Conservation (phyloP, 1,284 basidiomycete genomes). For the Malassezia cuniculi region DNA sequence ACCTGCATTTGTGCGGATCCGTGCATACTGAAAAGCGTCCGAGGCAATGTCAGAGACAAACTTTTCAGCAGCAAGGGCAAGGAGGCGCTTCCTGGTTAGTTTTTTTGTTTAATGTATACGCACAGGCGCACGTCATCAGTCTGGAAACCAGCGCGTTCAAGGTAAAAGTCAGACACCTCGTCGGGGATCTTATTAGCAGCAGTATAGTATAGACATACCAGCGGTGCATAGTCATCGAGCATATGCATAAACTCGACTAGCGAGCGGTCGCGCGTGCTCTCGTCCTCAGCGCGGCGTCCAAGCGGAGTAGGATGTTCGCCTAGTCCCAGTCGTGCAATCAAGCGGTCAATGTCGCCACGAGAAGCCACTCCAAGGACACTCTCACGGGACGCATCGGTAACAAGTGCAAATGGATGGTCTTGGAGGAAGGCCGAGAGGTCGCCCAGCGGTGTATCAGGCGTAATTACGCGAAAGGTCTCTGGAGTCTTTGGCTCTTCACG, state of each 20-base stretch:
- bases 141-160: slow-evolving; percentile 90
- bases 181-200: slow-evolving; percentile 67
- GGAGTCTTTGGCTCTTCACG: slow-evolving; percentile 5
- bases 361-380: slow-evolving; percentile 36
- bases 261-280: slow-evolving; percentile 62
- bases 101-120: slow-evolving; percentile 3
- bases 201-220: slow-evolving; percentile 49
- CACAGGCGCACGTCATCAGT: slow-evolving; percentile 58
- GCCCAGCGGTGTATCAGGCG: slow-evolving; percentile 34
- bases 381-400: slow-evolving; percentile 32
- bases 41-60: slow-evolving; percentile 93
- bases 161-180: slow-evolving; percentile 93
- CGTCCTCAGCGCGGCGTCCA: slow-evolving; percentile 53
- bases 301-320: slow-evolving; percentile 13
- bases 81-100: slow-evolving; percentile 57
- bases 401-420: slow-evolving; percentile 34
- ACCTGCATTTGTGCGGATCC: slow-evolving; percentile 59
- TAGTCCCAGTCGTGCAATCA: slow-evolving; percentile 26
- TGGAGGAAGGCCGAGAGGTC: slow-evolving; percentile 38
- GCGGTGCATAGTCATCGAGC: slow-evolving; percentile 89
- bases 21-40: slow-evolving; percentile 94
- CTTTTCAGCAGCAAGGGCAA: slow-evolving; percentile 92
- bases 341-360: slow-evolving; percentile 32
- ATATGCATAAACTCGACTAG: slow-evolving; percentile 87
- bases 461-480: slow-evolving; percentile 31